Evolutionary conservation across 2,329 filamentous ascomycete genomes (phyloP), one percentile per base, ranked within the genome.

Genomic region (Dothidotthia symphoricarpi): DNA sequence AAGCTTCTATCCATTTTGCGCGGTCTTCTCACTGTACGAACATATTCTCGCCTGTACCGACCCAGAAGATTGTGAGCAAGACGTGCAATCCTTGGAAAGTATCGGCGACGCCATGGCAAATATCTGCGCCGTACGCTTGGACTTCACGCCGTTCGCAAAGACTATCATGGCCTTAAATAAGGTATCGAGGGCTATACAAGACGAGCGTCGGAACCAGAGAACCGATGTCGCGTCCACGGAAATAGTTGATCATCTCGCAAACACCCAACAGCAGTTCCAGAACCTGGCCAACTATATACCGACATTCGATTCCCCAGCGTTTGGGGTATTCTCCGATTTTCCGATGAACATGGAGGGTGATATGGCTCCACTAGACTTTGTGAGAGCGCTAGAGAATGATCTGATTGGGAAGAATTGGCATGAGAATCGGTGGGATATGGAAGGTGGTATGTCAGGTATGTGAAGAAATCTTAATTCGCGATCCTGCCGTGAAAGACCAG

Each of bases 81-180:
- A 63, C 22, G 30, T 61, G n/a, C 26, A 36, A 15, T 31, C 45
- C 3, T 50, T 63, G 2, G 57, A 61, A 31, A 34, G 31, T 7
- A 45, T 60, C 8, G 59, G 47, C 3, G 30, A 30, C 4, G 41
- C 48, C 11, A 59, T 63, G 55, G 40, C 45, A n/a, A 26, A 52
- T 15, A 42, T 46, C 8, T 51, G 47, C 13, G 28, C 30, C 7
- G 13, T 36, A 7, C 46, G 47, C 3, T 7, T 30, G 8, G 47
- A 60, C 28, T 48, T 60, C 19, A 25, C 39, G 3, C 54, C 57
- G 3, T 43, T 61, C n/a, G 40, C 36, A 3, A 53, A 47, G n/a
- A 63, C 55, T 16, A 51, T 63, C 31, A 50, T 53, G 19, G 58
- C 58, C 2, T 41, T 63, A 3, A 63, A 62, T 28, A 54, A 53